A percentile compares a stretch with the other conserved stretches of the same genome.
phyloP scores from a whole-genome alignment of 2,329 filamentous ascomycete species.

The Calcarisporium arbuscula region DNA sequence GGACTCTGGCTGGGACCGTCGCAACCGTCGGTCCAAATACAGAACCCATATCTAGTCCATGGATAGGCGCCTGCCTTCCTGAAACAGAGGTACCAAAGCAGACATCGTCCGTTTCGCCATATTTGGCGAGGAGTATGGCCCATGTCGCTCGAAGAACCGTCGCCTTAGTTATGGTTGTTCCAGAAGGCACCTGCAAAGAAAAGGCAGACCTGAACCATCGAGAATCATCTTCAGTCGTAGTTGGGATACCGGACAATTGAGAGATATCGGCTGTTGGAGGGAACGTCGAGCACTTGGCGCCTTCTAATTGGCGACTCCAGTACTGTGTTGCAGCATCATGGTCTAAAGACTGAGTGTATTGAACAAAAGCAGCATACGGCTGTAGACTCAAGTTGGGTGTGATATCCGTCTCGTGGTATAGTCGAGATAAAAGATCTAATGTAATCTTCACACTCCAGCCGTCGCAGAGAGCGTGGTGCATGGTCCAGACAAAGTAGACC shows the following conservation, averaged over 20 bases:
- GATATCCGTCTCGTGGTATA: no score
- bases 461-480: slow-evolving; percentile 23
- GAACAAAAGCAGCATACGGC: slow-evolving; percentile 4
- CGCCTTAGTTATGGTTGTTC: no score
- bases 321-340: slow-evolving; percentile 1
- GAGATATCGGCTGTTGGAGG: no score
- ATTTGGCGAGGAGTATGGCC: no score
- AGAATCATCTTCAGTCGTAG: neutral
- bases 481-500: slow-evolving; percentile 16
- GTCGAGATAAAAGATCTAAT: slow-evolving; percentile 8
- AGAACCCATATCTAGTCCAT: slow-evolving; percentile 2
- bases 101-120: no score
- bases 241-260: no score
- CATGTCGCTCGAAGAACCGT: no score
- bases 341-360: no score
- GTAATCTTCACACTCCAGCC: slow-evolving; percentile 18
- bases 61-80: slow-evolving; percentile 9
- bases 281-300: slow-evolving; percentile 9
- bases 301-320: slow-evolving; percentile 10
- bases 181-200: no score
- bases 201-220: no score
- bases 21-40: slow-evolving; percentile 11
- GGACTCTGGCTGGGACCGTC: slow-evolving; percentile 11
- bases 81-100: no score
- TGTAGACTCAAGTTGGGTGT: slow-evolving; percentile 1